Base-by-base conservation (phyloP, 2,329 filamentous ascomycete genomes). In the Emmonsia crescens region DNA sequence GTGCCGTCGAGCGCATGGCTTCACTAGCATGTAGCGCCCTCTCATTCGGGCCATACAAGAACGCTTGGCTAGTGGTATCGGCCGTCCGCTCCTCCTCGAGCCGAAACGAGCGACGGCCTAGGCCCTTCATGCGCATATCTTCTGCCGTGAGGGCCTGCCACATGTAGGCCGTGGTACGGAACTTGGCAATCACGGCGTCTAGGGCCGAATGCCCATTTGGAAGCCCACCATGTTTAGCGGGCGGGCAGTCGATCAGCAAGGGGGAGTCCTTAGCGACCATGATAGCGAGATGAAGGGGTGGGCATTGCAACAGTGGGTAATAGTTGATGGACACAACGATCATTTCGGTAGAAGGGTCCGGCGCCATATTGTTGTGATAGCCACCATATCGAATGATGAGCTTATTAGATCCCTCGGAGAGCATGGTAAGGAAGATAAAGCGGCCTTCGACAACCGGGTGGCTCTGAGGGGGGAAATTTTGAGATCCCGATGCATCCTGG, bases 101-200 rank as follows among this genome's bases (percentile, higher is more conserved):
- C 6, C 66, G 64, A 38, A 68, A 68, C 16, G 66, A 68, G n/a
- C 66, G 66, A 51, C 66, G 60, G n/a, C 66, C 66, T 31, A 67
- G 48, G 19, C 64, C 63, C 36, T 68, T 68, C 42, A 61, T 60
- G 1, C 66, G 64, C 54, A 68, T 64, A 29, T 68, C 66, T 57
- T 68, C 66, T 16, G 66, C 66, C 10, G 66, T 68, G 38, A 65
- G 44, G 36, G 66, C 66, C 42, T 68, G 66, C 66, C 66, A 68
- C 66, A 68, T 68, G 49, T 68, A 68, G 14, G 66, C 66, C 1
- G 66, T 62, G 61, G 66, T 65, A 40, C 66, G 63, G 36, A 68
- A 58, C 33, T 68, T 68, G 36, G 66, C 54, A 38, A 68, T 64
- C 31, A 65, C 66, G 1, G 66, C 64, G 33, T 67, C 63, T 14